Conservation (phyloP, 116 monocot genomes). For the Phalaenopsis hybrid region DNA sequence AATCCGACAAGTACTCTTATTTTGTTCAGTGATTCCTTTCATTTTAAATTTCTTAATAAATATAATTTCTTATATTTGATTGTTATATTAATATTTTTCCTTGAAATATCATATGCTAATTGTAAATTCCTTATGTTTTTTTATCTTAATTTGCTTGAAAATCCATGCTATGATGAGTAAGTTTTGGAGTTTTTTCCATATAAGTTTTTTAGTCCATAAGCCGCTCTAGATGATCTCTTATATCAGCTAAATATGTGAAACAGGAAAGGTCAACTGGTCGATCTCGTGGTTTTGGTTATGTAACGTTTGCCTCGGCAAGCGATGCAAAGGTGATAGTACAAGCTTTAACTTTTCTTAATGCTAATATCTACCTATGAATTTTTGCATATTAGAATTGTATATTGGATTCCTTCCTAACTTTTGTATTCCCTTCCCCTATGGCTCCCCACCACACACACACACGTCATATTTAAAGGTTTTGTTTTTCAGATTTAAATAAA, state of each 20-base stretch:
- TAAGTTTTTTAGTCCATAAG: not conserved
- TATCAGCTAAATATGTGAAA: constrained; percentile 5
- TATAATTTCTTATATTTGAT: too few species aligned
- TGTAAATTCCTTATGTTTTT: too few species aligned
- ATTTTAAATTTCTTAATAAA: too few species aligned
- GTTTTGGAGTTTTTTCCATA: not conserved
- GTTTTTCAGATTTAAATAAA: not conserved
- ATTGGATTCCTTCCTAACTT: not conserved
- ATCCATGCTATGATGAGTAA: too few species aligned
- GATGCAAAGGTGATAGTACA: constrained; percentile 68
- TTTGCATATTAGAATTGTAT: not conserved
- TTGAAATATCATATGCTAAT: too few species aligned
- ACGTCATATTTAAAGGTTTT: not conserved
- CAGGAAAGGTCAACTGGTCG: constrained; percentile 85
- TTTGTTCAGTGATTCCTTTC: too few species aligned
- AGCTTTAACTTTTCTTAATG: not conserved
- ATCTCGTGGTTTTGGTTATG: constrained; percentile 97
- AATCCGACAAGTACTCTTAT: too few species aligned
- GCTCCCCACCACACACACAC: not conserved
- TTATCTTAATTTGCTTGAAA: too few species aligned
- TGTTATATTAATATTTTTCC: too few species aligned
- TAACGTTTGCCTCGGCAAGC: constrained; percentile 75
- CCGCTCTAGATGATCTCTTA: not conserved
- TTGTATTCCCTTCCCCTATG: not conserved
- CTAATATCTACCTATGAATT: too few species aligned